phyloP scores from a whole-genome alignment of 208 protist genomes.

The Leishmania martiniquensis region DNA sequence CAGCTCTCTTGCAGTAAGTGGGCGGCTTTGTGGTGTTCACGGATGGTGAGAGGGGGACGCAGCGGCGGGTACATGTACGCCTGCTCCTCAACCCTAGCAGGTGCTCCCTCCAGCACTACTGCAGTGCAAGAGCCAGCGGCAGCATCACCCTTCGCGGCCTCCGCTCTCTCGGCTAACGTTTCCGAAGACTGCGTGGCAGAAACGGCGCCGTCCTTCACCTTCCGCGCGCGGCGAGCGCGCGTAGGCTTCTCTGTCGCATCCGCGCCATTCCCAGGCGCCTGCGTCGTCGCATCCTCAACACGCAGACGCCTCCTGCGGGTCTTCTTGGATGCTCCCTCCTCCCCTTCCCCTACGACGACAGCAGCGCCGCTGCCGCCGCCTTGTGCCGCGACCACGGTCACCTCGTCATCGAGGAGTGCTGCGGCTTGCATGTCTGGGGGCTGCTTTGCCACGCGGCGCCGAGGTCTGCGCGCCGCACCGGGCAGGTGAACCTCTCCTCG shows the following conservation, averaged over 20 bases:
- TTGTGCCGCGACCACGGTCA: conserved; percentile 24
- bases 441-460: conserved; percentile 1
- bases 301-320: conserved; percentile 26
- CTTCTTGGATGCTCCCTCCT: conserved; percentile 13
- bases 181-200: background rate
- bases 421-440: background rate
- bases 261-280: background rate
- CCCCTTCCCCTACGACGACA: background rate
- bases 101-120: background rate
- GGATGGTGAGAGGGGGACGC: conserved; percentile 52
- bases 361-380: conserved; percentile 10
- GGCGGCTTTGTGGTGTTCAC: conserved; percentile 50
- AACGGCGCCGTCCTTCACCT: background rate
- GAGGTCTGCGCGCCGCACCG: conserved; percentile 9
- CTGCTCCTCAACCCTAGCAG: conserved; percentile 19
- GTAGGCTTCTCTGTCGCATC: background rate
- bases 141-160: background rate
- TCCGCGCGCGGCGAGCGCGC: conserved; percentile 7
- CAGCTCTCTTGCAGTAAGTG: conserved; percentile 43
- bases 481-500: conserved; percentile 60
- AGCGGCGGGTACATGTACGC: conserved; percentile 53
- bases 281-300: background rate
- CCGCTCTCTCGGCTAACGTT: background rate
- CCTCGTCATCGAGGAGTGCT: conserved; percentile 2
- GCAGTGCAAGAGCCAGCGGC: background rate